Percentiles rank a stretch among this genome's conserved stretches.
phyloP scores from a whole-genome alignment of 495 filamentous ascomycete genomes.

The Annulohypoxylon maeteangense region DNA sequence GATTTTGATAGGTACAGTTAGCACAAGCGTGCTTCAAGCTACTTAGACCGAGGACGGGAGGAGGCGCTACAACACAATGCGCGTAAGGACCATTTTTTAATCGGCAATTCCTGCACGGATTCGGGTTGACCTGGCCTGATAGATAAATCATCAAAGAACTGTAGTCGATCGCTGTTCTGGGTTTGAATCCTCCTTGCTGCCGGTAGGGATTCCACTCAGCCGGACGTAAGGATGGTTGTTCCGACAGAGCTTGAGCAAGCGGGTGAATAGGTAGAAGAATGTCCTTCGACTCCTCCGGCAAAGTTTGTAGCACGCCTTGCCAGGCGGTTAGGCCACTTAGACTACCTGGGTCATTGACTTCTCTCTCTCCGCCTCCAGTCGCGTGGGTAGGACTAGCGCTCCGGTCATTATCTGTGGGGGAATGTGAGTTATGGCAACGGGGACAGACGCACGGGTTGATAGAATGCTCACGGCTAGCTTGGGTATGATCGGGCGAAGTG shows the following conservation, averaged over 20 bases:
- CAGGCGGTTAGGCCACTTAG: constrained; percentile 34
- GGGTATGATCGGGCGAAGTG: constrained; percentile 2
- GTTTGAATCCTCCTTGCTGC: constrained; percentile 31
- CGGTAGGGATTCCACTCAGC: constrained; percentile 45
- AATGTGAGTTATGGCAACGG: not conserved
- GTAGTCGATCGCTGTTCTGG: constrained; percentile 37
- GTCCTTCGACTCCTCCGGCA: constrained; percentile 29
- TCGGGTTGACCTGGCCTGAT: constrained; percentile 42
- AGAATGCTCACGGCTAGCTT: constrained; percentile 5
- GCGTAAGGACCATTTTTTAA: constrained; percentile 40
- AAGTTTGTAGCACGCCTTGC: constrained; percentile 24
- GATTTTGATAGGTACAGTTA: constrained; percentile 46
- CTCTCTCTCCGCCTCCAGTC: not conserved
- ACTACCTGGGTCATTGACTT: not conserved
- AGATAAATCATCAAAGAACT: constrained; percentile 47
- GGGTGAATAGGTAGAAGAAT: constrained; percentile 25
- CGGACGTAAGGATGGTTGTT: constrained; percentile 33
- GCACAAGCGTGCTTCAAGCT: constrained; percentile 41
- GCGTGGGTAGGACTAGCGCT: constrained; percentile 4
- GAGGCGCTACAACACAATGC: constrained; percentile 39
- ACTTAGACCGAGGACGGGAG: constrained; percentile 29
- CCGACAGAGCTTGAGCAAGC: constrained; percentile 29
- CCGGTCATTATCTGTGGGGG: not conserved
- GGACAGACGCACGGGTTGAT: not conserved
- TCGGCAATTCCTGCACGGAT: constrained; percentile 43